Conservation (phyloP, 768 basidiomycete genomes). For the Galerina sulciceps region DNA sequence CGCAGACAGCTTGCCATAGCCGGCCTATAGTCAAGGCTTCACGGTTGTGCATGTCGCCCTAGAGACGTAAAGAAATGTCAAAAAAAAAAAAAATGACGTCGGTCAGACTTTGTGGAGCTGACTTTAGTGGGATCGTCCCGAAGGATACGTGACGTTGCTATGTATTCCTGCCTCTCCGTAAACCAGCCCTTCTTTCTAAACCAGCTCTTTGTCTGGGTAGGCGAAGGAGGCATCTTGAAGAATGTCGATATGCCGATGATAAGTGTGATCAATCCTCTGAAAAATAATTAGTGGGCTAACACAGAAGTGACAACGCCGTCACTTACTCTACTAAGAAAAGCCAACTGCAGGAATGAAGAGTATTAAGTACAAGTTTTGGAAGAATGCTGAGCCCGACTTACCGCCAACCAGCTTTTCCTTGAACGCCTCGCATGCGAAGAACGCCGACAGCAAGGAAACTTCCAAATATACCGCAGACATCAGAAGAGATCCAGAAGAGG, state of each 20-base stretch:
- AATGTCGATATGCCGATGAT: constrained; percentile 57
- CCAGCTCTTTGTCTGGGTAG: constrained; percentile 61
- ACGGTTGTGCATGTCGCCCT: constrained; percentile 75
- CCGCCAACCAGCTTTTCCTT: constrained; percentile 57
- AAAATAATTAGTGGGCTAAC: neutral
- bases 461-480: constrained; percentile 48
- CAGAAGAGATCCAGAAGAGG: constrained; percentile 57
- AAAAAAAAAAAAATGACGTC: neutral
- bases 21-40: constrained; percentile 55
- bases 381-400: constrained; percentile 15
- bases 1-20: constrained; percentile 57
- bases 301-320: neutral
- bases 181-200: constrained; percentile 69
- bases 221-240: constrained; percentile 63
- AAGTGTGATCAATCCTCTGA: constrained; percentile 40
- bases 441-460: constrained; percentile 68
- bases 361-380: neutral
- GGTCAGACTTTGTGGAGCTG: neutral
- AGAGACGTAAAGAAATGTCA: neutral
- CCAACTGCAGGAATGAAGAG: constrained; percentile 39
- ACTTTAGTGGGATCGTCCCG: constrained; percentile 68
- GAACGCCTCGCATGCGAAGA: constrained; percentile 58
- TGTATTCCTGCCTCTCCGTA: constrained; percentile 61
- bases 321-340: constrained; percentile 57
- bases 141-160: constrained; percentile 62